These are phyloP conservation scores for Aspergillus ustus DNA, from an alignment of 2,329 filamentous ascomycete genomes.

Conservation along the genomic window DNA sequence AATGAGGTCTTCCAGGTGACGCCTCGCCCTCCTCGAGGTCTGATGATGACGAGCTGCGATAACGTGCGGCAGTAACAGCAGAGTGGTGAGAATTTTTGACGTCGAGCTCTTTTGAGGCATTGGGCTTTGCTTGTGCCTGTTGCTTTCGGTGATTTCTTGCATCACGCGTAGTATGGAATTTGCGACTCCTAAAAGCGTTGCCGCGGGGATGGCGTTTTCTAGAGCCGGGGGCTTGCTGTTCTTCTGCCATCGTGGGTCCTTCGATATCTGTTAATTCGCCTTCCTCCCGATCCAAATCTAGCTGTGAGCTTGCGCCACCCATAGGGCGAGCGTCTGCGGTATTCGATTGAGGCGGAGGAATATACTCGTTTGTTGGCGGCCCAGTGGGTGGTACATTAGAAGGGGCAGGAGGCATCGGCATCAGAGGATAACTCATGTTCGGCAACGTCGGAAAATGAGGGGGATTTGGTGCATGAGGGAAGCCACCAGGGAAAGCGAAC, in stretches of 20 bases:
- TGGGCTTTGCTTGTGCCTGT: neutral
- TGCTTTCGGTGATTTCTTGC: neutral
- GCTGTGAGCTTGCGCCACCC: constrained; percentile 33
- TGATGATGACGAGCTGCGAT: constrained; percentile 12
- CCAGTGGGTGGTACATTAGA: constrained; percentile 16
- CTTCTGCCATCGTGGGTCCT: constrained; percentile 31
- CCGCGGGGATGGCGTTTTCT: neutral
- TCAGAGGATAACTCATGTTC: constrained; percentile 27
- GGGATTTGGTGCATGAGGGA: constrained; percentile 37
- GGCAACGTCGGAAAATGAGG: constrained; percentile 39
- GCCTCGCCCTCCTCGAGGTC: constrained; percentile 35
- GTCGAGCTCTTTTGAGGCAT: neutral
- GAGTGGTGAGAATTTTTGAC: neutral
- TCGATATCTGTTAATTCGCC: constrained; percentile 77
- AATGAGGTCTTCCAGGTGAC: constrained; percentile 26
- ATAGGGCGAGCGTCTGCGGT: constrained; percentile 15
- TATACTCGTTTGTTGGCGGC: constrained; percentile 14
- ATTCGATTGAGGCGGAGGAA: constrained; percentile 17
- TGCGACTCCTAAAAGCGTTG: neutral
- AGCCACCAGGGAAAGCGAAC: constrained; percentile 37
- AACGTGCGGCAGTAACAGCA: neutral
- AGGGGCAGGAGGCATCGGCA: constrained; percentile 25
- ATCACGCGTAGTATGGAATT: neutral
- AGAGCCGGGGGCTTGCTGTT: neutral
- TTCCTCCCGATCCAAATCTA: constrained; percentile 65